Conservation (phyloP, 2,329 filamentous ascomycete genomes). For the Aspergillus viridinutans region DNA sequence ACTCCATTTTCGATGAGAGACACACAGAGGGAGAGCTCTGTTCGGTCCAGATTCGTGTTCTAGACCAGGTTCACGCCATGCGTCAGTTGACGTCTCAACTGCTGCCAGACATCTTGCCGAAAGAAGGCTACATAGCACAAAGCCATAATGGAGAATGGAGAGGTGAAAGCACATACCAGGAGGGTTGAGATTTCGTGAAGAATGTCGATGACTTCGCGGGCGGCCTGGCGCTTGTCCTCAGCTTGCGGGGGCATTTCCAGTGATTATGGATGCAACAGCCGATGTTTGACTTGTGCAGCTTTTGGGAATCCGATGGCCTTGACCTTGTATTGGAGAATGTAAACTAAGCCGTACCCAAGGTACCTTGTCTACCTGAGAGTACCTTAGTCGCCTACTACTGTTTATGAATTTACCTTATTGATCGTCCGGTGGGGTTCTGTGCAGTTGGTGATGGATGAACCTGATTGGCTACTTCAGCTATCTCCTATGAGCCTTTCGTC, state of each 20-base stretch:
- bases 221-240: slow-evolving; percentile 47
- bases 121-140: neutral
- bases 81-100: neutral
- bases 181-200: slow-evolving; percentile 48
- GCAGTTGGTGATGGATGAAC: neutral
- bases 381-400: no score
- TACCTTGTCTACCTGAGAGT: no score
- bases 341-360: neutral
- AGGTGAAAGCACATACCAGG: slow-evolving; percentile 30
- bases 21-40: slow-evolving; percentile 89
- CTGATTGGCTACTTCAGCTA: slow-evolving; percentile 1
- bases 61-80: slow-evolving; percentile 35
- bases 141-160: slow-evolving; percentile 6
- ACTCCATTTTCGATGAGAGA: slow-evolving; percentile 97
- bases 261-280: neutral
- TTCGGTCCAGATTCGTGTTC: slow-evolving; percentile 91
- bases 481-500: neutral
- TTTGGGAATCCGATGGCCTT: neutral
- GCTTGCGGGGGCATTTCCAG: slow-evolving; percentile 39
- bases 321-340: neutral
- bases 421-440: no score
- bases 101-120: neutral
- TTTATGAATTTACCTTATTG: neutral
- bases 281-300: neutral
- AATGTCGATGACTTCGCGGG: slow-evolving; percentile 49